Base-by-base conservation (phyloP, 2,329 filamentous ascomycete species). In the Seiridium unicorne region DNA sequence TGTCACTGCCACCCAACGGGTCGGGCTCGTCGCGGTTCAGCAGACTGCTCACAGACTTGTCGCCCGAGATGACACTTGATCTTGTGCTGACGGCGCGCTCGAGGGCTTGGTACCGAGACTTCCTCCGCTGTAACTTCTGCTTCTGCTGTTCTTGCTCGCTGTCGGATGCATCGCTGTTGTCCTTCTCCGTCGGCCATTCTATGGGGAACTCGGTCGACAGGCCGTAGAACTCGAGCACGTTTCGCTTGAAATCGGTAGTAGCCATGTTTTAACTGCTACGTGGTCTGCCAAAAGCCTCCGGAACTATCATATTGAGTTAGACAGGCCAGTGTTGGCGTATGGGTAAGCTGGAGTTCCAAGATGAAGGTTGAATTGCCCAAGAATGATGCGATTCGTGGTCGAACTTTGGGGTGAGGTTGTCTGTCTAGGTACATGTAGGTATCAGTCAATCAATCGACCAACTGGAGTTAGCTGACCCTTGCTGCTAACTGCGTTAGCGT, bases 21-120 rank as follows among this genome's bases (percentile, higher is more conserved):
- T 99, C 95, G 2, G 92, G 86, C 74, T 99, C 96, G 72, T 99
- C 95, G 72, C 90, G 90, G 71, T 95, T 91, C 36, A 96, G 91
- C 62, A 94, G 77, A 67, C 88, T 95, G 64, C 91, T 89, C 51
- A 89, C 81, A 3, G 84, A 86, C 70, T 84, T 87, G 72, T 92
- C 86, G 1, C 89, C 89, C 0, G 86, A 84, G 18, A 91, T 76
- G 55, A 82, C 78, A 72, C 86, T 91, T 68, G 84, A 84, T 61
- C 88, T 83, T 66, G 88, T 85, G 74, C 89, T 90, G 53, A 89
- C 84, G 57, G 87, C 87, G 61, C 89, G 85, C 73, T 95, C 92
- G 56, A 98, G 84, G 18, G 91, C 92, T 63, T 93, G 92, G 74
- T 92, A 97, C 69, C 91, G 85, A 51, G 91, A 94, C 74, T 89